These are phyloP conservation scores for Inosperma sp. DNA, from an alignment of 768 basidiomycete genomes.

Conservation along the genomic window DNA sequence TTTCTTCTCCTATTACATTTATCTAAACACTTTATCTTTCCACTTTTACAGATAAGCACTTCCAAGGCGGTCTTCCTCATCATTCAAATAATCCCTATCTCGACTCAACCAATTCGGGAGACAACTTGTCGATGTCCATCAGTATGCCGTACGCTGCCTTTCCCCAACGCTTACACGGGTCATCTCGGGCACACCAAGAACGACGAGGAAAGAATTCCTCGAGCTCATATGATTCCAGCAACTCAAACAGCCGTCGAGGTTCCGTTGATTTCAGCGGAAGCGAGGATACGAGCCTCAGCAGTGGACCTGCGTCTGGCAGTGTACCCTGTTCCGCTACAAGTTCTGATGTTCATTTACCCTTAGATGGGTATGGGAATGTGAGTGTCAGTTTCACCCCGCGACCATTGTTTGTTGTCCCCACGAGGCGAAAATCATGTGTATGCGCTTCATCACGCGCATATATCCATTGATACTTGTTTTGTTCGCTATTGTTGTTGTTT, in stretches of 20 bases:
- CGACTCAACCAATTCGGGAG: not conserved
- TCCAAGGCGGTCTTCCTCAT: no score
- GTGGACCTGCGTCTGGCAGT: not conserved
- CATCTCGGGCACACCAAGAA: not conserved
- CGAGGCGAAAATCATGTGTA: no score
- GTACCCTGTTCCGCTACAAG: slow-evolving; percentile 27
- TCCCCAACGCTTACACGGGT: not conserved
- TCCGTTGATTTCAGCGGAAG: slow-evolving; percentile 31
- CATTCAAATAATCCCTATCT: no score
- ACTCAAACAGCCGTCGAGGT: slow-evolving; percentile 7
- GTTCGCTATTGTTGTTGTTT: not conserved
- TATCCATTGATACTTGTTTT: no score
- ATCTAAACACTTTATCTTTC: slow-evolving; percentile 3
- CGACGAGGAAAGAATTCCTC: slow-evolving; percentile 1
- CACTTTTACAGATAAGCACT: no score
- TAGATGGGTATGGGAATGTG: slow-evolving; percentile 12
- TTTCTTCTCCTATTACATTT: not conserved
- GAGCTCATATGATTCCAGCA: slow-evolving; percentile 8
- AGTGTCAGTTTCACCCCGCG: not conserved
- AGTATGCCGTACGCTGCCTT: slow-evolving; percentile 4
- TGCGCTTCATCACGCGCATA: no score
- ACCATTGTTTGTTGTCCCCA: no score
- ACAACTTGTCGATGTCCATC: slow-evolving; percentile 3
- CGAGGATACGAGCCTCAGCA: slow-evolving; percentile 29
- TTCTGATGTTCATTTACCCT: slow-evolving; percentile 42